Conservation (phyloP, 2,329 filamentous ascomycete species). For the Botrytis porri region DNA sequence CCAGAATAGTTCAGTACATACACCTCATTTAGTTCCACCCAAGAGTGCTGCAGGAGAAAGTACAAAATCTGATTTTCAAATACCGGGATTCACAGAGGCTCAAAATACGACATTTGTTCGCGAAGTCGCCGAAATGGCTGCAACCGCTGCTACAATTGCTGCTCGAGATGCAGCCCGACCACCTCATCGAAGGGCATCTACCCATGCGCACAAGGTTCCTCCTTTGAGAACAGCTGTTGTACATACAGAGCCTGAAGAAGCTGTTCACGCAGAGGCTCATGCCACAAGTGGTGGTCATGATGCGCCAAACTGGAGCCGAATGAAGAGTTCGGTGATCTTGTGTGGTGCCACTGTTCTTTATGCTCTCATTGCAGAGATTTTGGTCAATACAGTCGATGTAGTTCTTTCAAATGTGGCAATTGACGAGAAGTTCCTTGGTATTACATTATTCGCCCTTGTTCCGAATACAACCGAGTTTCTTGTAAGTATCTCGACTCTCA, state of each 20-base stretch:
- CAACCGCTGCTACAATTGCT: conserved; percentile 83
- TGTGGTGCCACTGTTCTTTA: conserved; percentile 88
- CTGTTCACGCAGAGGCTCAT: conserved; percentile 40
- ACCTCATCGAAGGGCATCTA: conserved; percentile 49
- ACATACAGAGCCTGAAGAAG: conserved; percentile 33
- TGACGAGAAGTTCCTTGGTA: conserved; percentile 95
- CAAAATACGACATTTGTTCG: conserved; percentile 79
- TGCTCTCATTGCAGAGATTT: conserved; percentile 93
- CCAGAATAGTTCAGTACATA: conserved; percentile 47
- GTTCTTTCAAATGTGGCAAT: conserved; percentile 86
- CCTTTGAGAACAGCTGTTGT: conserved; percentile 38
- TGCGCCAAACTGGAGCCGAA: conserved; percentile 95
- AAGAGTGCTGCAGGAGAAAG: conserved; percentile 52
- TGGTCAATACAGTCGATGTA: conserved; percentile 97
- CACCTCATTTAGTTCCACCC: conserved; percentile 74
- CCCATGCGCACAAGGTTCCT: conserved; percentile 35
- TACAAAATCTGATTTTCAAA: conserved; percentile 47
- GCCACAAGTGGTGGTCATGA: conserved; percentile 72
- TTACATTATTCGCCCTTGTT: conserved; percentile 93
- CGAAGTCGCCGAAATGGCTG: conserved; percentile 90
- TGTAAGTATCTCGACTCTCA: conserved; percentile 51
- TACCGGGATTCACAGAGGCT: conserved; percentile 73
- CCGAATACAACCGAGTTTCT: conserved; percentile 98
- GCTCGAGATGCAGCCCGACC: conserved; percentile 69
- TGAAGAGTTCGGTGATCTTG: conserved; percentile 85